Evolutionary conservation across 176 grass and related monocot species (phyloP).

Genomic region (Aegilops longissima): DNA sequence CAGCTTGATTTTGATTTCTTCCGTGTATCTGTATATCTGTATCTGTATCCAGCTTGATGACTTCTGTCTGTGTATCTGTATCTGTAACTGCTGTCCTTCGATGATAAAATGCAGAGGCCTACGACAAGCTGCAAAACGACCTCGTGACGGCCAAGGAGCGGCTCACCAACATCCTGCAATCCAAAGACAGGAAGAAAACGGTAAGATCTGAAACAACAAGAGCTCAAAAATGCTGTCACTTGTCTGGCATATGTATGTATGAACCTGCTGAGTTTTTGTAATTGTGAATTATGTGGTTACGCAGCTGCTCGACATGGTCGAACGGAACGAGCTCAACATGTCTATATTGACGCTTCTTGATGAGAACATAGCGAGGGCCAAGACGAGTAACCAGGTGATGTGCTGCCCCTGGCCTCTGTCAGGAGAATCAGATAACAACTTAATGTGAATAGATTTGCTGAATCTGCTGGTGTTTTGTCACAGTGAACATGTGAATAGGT

Average conservation of each 20-base stretch:
- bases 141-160: constrained; percentile 66
- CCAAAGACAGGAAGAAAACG: constrained; percentile 70
- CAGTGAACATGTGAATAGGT: no score
- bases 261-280: neutral
- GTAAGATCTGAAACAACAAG: constrained; percentile 33
- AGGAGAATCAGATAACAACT: neutral
- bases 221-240: no score
- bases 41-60: neutral
- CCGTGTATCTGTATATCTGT: neutral
- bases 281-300: neutral
- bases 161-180: constrained; percentile 77
- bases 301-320: constrained; percentile 87
- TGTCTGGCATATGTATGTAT: neutral
- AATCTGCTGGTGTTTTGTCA: neutral
- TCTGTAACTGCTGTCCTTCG: neutral
- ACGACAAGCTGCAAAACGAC: constrained; percentile 83
- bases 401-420: neutral
- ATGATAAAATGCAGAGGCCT: constrained; percentile 62
- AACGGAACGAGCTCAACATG: constrained; percentile 84
- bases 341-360: constrained; percentile 74
- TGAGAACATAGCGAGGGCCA: constrained; percentile 82
- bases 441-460: no score
- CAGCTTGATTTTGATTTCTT: neutral
- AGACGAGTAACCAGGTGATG: constrained; percentile 60
- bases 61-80: neutral